Evolutionary conservation across 495 filamentous ascomycete species (phyloP).

Genomic region (Penicillium longicatenatum): DNA sequence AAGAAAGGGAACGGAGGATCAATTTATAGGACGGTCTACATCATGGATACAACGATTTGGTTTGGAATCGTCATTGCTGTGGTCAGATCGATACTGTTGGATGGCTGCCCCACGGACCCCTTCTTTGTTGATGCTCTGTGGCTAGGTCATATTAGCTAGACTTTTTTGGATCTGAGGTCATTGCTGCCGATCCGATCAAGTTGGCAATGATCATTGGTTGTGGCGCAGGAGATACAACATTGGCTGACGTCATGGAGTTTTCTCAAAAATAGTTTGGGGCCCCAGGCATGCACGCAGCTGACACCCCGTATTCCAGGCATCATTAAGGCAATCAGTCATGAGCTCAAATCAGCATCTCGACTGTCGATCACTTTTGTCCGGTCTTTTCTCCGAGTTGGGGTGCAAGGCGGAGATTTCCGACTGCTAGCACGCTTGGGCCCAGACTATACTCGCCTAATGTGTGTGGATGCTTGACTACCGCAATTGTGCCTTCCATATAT

Average conservation of each 20-base stretch:
- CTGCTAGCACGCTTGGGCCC: not conserved
- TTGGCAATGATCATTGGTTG: not conserved
- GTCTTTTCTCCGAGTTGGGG: not conserved
- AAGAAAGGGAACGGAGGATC: not conserved
- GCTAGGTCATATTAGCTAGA: constrained; percentile 2
- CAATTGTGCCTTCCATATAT: not conserved
- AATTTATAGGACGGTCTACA: constrained; percentile 1
- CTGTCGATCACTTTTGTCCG: no score
- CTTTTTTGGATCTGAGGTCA: constrained; percentile 20
- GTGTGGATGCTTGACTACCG: not conserved
- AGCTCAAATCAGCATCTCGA: no score
- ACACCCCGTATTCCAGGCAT: not conserved
- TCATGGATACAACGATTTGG: not conserved
- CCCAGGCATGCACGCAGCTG: not conserved
- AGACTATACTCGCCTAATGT: not conserved
- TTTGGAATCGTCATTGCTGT: constrained; percentile 22
- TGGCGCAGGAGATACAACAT: constrained; percentile 1
- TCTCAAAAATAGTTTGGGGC: not conserved
- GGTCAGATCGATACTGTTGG: constrained; percentile 10
- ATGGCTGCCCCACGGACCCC: constrained; percentile 12
- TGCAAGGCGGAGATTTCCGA: not conserved
- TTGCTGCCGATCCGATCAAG: constrained; percentile 18
- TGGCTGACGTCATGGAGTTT: constrained; percentile 18
- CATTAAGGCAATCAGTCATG: not conserved
- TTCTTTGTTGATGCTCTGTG: constrained; percentile 7